Evolutionary conservation across 2,329 filamentous ascomycete genomes (phyloP), one percentile per base, ranked within the genome.

Genomic region (Phyllosticta citrichinensis): DNA sequence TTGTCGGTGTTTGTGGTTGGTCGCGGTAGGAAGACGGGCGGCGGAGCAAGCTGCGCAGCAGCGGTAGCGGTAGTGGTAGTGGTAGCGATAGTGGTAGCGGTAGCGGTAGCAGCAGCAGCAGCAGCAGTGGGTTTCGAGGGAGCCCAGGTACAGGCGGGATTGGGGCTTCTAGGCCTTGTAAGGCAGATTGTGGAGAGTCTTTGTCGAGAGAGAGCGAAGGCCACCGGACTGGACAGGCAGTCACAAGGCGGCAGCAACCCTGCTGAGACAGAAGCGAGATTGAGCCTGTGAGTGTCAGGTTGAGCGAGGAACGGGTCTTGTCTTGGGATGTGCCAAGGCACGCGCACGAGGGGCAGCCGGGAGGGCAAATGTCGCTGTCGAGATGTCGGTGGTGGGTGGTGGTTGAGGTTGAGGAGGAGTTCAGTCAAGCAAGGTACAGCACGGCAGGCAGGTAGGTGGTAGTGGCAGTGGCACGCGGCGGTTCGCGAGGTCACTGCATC

Each of bases 181-280:
- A 24, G 20, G 52, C 52, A 12, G 20, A 27, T 53, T 53, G 52
- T 24, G 52, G 52, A 53, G 20, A 22, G 25, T 22, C 20, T 27
- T 19, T 53, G 52, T 24, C 52, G 52, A 22, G 25, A 53, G 25
- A 53, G 52, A 19, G 25, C 5, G 14, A 54, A 53, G 54, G 51
- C 57, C 51, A 50, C 47, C 51, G 52, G 52, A 50, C 47, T 27
- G 52, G 52, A n/a, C 58, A 51, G 59, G 27, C 27, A 57, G 30
- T 56, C 52, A 24, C 47, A 40, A 57, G 55, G 55, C 47, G 55
- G 50, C 22, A 53, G 47, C 56, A 62, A 62, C 60, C 60, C 60
- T 62, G 60, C 58, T 63, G 57, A 61, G 62, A 60, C 57, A 33
- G 57, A 63, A 63, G 62, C 62, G 62, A 61, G 54, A 61, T 61